Conservation (phyloP, 2,329 filamentous ascomycete genomes). For the Penicillium glabrum region DNA sequence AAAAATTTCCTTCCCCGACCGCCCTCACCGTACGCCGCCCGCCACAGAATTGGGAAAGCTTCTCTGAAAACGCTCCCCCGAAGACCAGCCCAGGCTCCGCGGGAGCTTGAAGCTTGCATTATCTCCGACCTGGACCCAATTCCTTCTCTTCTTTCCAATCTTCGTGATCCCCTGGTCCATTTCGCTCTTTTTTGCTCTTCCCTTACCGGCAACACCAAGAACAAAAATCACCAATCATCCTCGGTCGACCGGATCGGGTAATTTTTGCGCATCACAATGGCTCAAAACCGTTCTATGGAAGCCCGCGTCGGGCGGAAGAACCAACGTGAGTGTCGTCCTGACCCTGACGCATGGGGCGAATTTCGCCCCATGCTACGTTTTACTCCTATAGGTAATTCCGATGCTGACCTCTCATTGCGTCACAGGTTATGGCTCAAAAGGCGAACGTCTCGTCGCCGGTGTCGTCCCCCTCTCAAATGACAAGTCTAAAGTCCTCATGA, state of each 20-base stretch:
- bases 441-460: slow-evolving; percentile 92
- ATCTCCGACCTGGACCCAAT: slow-evolving; percentile 5
- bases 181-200: slow-evolving; percentile 11
- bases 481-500: slow-evolving; percentile 84
- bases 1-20: slow-evolving; percentile 33
- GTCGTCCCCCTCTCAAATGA: slow-evolving; percentile 86
- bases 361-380: neutral
- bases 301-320: slow-evolving; percentile 50
- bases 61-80: slow-evolving; percentile 7
- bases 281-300: slow-evolving; percentile 47
- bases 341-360: neutral
- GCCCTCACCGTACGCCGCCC: slow-evolving; percentile 19
- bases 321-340: slow-evolving; percentile 44
- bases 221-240: neutral
- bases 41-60: slow-evolving; percentile 10
- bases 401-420: slow-evolving; percentile 20
- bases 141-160: neutral
- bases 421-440: slow-evolving; percentile 83
- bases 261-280: slow-evolving; percentile 33
- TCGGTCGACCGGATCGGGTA: slow-evolving; percentile 5
- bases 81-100: slow-evolving; percentile 18
- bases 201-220: neutral
- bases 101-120: slow-evolving; percentile 20
- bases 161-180: neutral
- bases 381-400: neutral